phyloP scores from a whole-genome alignment of 345 rosid species.

The Moricandia arvensis region DNA sequence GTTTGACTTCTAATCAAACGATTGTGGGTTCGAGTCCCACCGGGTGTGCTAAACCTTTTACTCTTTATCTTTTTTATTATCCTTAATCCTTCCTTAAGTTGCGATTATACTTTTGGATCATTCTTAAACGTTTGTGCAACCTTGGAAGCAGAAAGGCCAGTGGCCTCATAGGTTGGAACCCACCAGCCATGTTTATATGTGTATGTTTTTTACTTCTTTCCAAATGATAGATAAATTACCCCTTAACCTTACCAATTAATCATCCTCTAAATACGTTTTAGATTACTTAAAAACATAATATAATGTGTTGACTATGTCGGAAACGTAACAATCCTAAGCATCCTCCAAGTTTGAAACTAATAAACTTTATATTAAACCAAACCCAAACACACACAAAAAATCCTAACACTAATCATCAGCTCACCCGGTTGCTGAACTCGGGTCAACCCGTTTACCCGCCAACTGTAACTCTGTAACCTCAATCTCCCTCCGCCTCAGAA shows the following conservation, averaged over 20 bases:
- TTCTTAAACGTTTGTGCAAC: too few species aligned
- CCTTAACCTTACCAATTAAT: not conserved
- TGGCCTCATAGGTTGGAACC: too few species aligned
- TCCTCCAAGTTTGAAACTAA: not conserved
- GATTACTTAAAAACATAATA: not conserved
- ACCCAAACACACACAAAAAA: not conserved
- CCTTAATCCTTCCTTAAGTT: too few species aligned
- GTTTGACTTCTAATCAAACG: constrained; percentile 82
- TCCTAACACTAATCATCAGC: not conserved
- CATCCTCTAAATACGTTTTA: not conserved
- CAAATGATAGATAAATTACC: not conserved
- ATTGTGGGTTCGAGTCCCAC: constrained; percentile 94
- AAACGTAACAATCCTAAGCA: constrained; percentile 5
- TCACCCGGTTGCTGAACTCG: constrained; percentile 52
- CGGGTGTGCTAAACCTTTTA: constrained; percentile 41
- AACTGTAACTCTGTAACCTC: constrained; percentile 50
- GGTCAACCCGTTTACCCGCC: constrained; percentile 63
- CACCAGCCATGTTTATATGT: too few species aligned
- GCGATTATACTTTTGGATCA: too few species aligned
- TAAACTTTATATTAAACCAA: not conserved
- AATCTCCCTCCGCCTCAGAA: constrained; percentile 65
- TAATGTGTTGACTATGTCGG: not conserved
- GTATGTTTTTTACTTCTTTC: too few species aligned
- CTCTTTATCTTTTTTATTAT: too few species aligned
- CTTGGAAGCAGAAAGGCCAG: too few species aligned